Percentiles rank a stretch among this genome's conserved stretches.
Evolutionary conservation across 495 filamentous ascomycete genomes (phyloP).

Genomic region (Penicillium arizonense): DNA sequence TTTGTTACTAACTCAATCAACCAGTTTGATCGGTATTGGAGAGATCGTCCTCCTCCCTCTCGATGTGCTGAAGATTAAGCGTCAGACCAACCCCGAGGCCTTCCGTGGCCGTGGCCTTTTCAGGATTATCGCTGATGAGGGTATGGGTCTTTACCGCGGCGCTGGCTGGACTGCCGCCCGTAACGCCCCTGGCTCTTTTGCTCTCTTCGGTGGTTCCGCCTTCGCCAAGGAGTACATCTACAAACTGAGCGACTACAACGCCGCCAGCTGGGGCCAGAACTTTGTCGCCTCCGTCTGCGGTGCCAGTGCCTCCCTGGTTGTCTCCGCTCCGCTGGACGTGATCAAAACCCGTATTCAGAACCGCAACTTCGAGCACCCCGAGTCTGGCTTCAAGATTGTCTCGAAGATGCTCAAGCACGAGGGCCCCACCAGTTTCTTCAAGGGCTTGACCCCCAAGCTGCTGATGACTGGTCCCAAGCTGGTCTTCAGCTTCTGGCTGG

Average conservation of each 20-base stretch:
- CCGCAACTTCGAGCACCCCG: constrained; percentile 96
- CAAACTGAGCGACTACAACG: constrained; percentile 86
- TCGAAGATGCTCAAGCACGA: constrained; percentile 90
- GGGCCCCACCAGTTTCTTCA: constrained; percentile 87
- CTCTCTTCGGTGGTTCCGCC: constrained; percentile 96
- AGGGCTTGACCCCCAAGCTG: constrained; percentile 94
- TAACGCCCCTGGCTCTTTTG: constrained; percentile 96
- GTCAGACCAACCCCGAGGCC: constrained; percentile 97
- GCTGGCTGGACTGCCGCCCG: constrained; percentile 97
- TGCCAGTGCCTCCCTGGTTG: constrained; percentile 85
- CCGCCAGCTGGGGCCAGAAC: constrained; percentile 91
- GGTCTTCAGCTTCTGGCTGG: constrained; percentile 99
- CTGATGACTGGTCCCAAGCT: constrained; percentile 98
- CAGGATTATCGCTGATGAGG: constrained; percentile 88
- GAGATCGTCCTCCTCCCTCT: constrained; percentile 94
- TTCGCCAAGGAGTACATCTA: constrained; percentile 97
- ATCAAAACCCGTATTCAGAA: constrained; percentile 99
- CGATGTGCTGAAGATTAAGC: constrained; percentile 98
- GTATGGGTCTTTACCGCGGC: constrained; percentile 92
- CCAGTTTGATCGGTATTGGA: constrained; percentile 89
- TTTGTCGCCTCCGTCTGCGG: constrained; percentile 95
- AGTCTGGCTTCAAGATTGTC: constrained; percentile 87
- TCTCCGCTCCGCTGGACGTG: constrained; percentile 94
- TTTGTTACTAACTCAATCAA: constrained; percentile 2
- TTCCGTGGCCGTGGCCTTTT: constrained; percentile 93